phyloP scores from a whole-genome alignment of 2,329 filamentous ascomycete genomes.

The Aspergillus sp. region DNA sequence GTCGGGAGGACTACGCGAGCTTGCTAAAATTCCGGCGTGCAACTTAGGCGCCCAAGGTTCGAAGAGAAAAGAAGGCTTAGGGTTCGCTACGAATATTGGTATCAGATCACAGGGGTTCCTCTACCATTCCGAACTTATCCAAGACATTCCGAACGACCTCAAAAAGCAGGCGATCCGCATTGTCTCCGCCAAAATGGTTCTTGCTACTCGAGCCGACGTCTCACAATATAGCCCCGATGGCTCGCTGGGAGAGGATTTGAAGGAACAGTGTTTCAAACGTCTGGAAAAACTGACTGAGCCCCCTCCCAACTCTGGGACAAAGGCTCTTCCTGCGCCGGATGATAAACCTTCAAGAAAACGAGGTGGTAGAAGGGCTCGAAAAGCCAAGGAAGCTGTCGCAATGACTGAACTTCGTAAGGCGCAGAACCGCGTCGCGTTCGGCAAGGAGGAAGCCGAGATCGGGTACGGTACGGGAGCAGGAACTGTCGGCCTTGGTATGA shows the following conservation, averaged over 20 bases:
- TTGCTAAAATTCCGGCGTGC: slow-evolving; percentile 90
- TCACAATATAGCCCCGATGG: slow-evolving; percentile 81
- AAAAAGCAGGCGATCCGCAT: slow-evolving; percentile 95
- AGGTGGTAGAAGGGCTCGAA: slow-evolving; percentile 82
- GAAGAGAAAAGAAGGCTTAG: slow-evolving; percentile 77
- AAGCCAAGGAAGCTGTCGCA: slow-evolving; percentile 93
- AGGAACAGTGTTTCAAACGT: slow-evolving; percentile 77
- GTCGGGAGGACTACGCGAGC: slow-evolving; percentile 79
- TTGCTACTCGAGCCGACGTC: slow-evolving; percentile 89
- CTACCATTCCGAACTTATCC: slow-evolving; percentile 87
- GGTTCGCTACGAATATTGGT: slow-evolving; percentile 88
- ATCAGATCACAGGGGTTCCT: slow-evolving; percentile 90
- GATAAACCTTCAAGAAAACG: slow-evolving; percentile 94
- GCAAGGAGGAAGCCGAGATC: slow-evolving; percentile 90
- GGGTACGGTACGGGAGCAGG: slow-evolving; percentile 85
- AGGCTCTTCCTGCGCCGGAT: slow-evolving; percentile 86
- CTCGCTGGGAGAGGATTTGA: slow-evolving; percentile 76
- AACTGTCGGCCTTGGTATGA: slow-evolving; percentile 91
- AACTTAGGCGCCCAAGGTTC: slow-evolving; percentile 90
- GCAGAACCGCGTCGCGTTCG: slow-evolving; percentile 94
- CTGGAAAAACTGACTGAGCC: slow-evolving; percentile 92
- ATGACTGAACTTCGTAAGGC: slow-evolving; percentile 97
- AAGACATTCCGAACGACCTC: slow-evolving; percentile 77
- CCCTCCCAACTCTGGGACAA: slow-evolving; percentile 80
- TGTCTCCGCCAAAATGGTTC: slow-evolving; percentile 85